These are phyloP conservation scores for Filosporella fistucella DNA, from an alignment of 495 filamentous ascomycete genomes.

Conservation along the genomic window DNA sequence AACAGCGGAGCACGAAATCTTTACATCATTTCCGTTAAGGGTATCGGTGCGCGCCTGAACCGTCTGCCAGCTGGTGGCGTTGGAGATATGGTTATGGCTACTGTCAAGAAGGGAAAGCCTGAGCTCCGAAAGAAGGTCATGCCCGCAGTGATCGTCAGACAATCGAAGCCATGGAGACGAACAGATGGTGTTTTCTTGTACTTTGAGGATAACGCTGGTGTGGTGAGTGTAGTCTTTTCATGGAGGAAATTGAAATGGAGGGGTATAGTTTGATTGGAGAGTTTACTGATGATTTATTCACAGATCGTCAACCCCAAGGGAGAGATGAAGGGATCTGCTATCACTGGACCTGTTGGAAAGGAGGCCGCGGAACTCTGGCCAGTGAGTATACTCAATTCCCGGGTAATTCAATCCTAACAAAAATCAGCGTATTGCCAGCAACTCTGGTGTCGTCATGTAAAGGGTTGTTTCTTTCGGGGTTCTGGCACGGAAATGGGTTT, in stretches of 20 bases:
- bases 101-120: conserved; percentile 99
- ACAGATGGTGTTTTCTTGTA: conserved; percentile 97
- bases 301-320: conserved; percentile 99
- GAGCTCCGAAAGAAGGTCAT: conserved; percentile 99
- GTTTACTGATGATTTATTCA: conserved; percentile 10
- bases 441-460: conserved; percentile 99
- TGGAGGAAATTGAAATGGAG: background rate
- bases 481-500: conserved; percentile 25
- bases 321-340: conserved; percentile 99
- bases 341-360: conserved; percentile 98
- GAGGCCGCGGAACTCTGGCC: conserved; percentile 99
- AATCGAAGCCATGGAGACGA: conserved; percentile 98
- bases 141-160: conserved; percentile 95
- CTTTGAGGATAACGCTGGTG: conserved; percentile 99
- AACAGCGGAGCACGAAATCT: conserved; percentile 98
- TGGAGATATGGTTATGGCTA: conserved; percentile 99
- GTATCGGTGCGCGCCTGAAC: conserved; percentile 97
- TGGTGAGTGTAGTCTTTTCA: conserved; percentile 57
- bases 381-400: conserved; percentile 46
- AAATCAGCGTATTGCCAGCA: conserved; percentile 92
- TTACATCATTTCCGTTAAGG: conserved; percentile 99
- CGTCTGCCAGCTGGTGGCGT: conserved; percentile 96
- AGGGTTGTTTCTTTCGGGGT: conserved; percentile 28
- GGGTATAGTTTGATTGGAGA: background rate
- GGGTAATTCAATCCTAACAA: conserved; percentile 8